A percentile compares a stretch with the other conserved stretches of the same genome.
Evolutionary conservation across 2,329 filamentous ascomycete genomes (phyloP).

Genomic region (Beauveria sp.): DNA sequence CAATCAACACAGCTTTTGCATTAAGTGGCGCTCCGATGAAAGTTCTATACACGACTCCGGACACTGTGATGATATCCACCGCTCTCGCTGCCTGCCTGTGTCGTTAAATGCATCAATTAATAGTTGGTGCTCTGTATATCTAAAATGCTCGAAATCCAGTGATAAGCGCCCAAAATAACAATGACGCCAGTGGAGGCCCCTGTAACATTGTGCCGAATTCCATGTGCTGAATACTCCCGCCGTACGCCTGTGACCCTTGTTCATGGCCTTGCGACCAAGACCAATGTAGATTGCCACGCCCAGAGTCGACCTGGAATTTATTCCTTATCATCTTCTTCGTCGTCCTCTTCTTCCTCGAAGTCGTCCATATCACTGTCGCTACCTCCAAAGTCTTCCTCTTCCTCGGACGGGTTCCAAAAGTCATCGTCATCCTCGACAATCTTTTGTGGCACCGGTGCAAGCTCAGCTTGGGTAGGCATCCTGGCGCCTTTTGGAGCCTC

Average conservation of each 20-base stretch:
- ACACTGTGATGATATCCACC: not conserved
- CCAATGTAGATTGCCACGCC: not conserved
- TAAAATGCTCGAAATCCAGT: constrained; percentile 7
- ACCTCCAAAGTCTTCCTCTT: constrained; percentile 71
- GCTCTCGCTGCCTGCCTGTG: not conserved
- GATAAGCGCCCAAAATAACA: not conserved
- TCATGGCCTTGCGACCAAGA: not conserved
- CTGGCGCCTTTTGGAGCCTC: constrained; percentile 73
- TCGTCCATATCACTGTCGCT: constrained; percentile 62
- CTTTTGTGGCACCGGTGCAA: constrained; percentile 53
- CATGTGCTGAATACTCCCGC: not conserved
- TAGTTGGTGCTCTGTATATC: constrained; percentile 2
- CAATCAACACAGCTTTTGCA: too few relatives aligned
- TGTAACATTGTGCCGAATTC: not conserved
- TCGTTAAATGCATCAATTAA: not conserved
- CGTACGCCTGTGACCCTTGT: not conserved
- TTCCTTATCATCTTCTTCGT: constrained; percentile 48
- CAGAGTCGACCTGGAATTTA: constrained; percentile 24
- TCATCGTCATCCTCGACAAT: constrained; percentile 61
- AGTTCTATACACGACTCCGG: too few relatives aligned
- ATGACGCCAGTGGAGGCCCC: not conserved
- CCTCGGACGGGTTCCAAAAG: constrained; percentile 73
- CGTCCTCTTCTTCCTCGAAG: constrained; percentile 50
- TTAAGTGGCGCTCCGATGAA: too few relatives aligned
- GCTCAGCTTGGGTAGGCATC: constrained; percentile 70